Evolutionary conservation across 2,329 filamentous ascomycete genomes (phyloP).

Genomic region (Amesomyces nigricolor): DNA sequence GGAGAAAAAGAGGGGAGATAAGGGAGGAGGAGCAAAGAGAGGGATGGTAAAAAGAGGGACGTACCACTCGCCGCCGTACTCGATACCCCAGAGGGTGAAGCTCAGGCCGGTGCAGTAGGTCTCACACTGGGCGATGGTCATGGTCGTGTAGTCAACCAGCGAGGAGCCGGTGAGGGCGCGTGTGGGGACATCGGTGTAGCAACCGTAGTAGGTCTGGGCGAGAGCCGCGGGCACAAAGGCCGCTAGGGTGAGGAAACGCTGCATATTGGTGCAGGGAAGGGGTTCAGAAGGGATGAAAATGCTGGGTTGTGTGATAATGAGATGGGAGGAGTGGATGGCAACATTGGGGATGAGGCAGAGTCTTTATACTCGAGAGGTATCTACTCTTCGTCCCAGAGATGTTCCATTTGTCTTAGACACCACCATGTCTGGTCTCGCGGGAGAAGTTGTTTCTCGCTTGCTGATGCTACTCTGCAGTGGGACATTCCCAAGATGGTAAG

Average conservation of each 20-base stretch:
- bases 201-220: slow-evolving; percentile 21
- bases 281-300: not conserved
- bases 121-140: slow-evolving; percentile 19
- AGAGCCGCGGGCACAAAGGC: slow-evolving; percentile 15
- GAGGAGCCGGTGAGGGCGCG: slow-evolving; percentile 17
- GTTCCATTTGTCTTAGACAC: not conserved
- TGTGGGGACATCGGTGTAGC: slow-evolving; percentile 20
- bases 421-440: not conserved
- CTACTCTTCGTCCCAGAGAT: no score
- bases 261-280: slow-evolving; percentile 10
- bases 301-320: slow-evolving; percentile 4
- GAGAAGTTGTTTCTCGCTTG: not conserved
- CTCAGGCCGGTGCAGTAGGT: slow-evolving; percentile 13
- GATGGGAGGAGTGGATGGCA: slow-evolving; percentile 4
- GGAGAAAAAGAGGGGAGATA: not conserved
- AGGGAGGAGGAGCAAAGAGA: not conserved
- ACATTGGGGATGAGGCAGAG: not conserved
- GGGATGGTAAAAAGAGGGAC: not conserved
- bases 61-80: slow-evolving; percentile 24
- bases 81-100: slow-evolving; percentile 18
- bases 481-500: not conserved
- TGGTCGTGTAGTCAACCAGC: slow-evolving; percentile 11
- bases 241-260: slow-evolving; percentile 12
- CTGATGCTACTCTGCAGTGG: slow-evolving; percentile 10
- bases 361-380: slow-evolving; percentile 7